These are phyloP conservation scores for Populus trichocarpa DNA, from an alignment of 441 rosid genomes.

Conservation along the genomic window DNA sequence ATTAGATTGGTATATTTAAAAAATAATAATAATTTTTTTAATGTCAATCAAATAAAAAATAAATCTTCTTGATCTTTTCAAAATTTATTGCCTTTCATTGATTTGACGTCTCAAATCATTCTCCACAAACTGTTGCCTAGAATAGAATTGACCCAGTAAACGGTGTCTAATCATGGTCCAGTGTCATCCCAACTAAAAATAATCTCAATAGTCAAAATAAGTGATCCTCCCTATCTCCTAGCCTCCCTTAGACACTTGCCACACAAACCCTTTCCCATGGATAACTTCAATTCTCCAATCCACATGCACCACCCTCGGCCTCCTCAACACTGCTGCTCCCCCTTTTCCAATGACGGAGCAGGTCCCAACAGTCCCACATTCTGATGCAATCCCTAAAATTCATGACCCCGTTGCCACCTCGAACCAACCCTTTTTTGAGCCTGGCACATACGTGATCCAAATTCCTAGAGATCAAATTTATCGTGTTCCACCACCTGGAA, in stretches of 20 bases:
- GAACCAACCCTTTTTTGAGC: not conserved
- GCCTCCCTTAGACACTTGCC: conserved; percentile 16
- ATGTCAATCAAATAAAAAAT: not conserved
- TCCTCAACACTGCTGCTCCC: conserved; percentile 25
- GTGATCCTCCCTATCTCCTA: not conserved
- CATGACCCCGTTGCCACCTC: conserved; percentile 1
- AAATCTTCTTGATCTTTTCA: not conserved
- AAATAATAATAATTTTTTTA: no score
- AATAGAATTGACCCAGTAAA: conserved; percentile 15
- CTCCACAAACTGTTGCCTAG: not conserved
- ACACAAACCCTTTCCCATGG: conserved; percentile 15
- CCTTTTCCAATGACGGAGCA: conserved; percentile 46
- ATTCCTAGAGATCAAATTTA: conserved; percentile 67
- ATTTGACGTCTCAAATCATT: not conserved
- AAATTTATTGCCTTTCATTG: not conserved
- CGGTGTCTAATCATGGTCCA: conserved; percentile 7
- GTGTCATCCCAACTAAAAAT: not conserved
- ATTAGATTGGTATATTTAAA: no score
- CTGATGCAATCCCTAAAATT: not conserved
- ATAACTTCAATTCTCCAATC: not conserved
- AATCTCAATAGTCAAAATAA: not conserved
- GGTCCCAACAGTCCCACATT: not conserved
- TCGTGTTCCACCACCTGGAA: conserved; percentile 56
- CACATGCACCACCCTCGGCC: conserved; percentile 4
- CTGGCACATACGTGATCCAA: conserved; percentile 48